Conservation (phyloP, 495 filamentous ascomycete species). For the Daldinia decipiens region DNA sequence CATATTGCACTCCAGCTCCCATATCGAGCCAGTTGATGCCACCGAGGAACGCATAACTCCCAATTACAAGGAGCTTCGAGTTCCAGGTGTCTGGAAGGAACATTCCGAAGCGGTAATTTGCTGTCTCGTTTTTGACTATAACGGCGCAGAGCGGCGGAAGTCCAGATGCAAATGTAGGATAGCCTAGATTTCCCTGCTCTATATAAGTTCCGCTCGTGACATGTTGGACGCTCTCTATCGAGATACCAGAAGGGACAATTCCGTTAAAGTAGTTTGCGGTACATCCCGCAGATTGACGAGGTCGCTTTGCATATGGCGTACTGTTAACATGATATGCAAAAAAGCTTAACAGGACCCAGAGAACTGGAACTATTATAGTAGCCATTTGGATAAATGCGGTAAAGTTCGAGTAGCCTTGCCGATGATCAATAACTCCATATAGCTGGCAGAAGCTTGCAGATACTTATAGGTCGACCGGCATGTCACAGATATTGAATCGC, state of each 20-base stretch:
- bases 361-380: conserved; percentile 6
- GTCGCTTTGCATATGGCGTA: conserved; percentile 27
- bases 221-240: conserved; percentile 35
- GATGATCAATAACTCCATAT: conserved; percentile 6
- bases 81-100: conserved; percentile 65
- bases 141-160: conserved; percentile 62
- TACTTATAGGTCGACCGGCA: conserved; percentile 16
- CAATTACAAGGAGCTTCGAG: conserved; percentile 52
- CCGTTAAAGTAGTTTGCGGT: conserved; percentile 35
- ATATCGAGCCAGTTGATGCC: conserved; percentile 66
- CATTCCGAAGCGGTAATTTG: conserved; percentile 61
- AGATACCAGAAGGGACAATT: conserved; percentile 33
- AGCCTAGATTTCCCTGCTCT: conserved; percentile 50
- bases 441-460: conserved; percentile 4
- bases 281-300: conserved; percentile 39
- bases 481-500: conserved; percentile 4
- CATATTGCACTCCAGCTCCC: conserved; percentile 54
- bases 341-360: conserved; percentile 30
- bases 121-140: conserved; percentile 58
- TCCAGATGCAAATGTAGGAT: conserved; percentile 53
- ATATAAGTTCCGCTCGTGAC: conserved; percentile 44
- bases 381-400: conserved; percentile 39
- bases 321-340: conserved; percentile 24
- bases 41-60: conserved; percentile 59
- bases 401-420: conserved; percentile 12